Percentiles rank a stretch among this genome's conserved stretches.
Conservation (phyloP, 345 rosid genomes). For the Hevea brasiliensis region DNA sequence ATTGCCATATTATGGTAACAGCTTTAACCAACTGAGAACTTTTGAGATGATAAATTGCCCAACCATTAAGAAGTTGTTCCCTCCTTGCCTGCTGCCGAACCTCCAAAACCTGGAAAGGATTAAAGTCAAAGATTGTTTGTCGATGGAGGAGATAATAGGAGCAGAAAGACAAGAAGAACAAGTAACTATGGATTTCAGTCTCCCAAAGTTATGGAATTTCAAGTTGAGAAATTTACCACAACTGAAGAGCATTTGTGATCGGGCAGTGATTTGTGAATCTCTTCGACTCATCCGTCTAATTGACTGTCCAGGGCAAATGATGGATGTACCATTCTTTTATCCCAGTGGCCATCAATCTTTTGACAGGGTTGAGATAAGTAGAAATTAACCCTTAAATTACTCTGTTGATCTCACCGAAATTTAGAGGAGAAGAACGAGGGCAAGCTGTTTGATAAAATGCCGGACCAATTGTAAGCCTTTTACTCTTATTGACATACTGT, state of each 20-base stretch:
- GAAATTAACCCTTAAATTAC: too few relatives aligned
- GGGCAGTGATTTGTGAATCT: conserved; percentile 10
- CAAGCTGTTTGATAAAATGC: neutral
- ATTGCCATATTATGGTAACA: too few relatives aligned
- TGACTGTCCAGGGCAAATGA: conserved; percentile 20
- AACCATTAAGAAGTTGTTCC: conserved; percentile 16
- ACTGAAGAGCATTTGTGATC: conserved; percentile 14
- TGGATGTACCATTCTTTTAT: neutral
- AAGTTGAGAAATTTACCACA: neutral
- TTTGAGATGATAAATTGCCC: too few relatives aligned
- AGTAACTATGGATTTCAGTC: neutral
- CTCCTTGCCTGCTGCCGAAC: neutral
- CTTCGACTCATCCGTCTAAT: neutral
- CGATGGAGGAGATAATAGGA: conserved; percentile 30
- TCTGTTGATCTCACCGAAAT: too few relatives aligned
- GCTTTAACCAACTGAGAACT: too few relatives aligned
- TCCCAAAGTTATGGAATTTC: conserved; percentile 5
- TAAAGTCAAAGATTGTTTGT: neutral
- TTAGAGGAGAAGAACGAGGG: too few relatives aligned
- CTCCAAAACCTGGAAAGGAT: neutral
- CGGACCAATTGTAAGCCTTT: neutral
- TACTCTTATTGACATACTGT: too few relatives aligned
- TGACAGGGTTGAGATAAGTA: too few relatives aligned
- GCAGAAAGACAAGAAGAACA: neutral
- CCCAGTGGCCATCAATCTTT: conserved; percentile 1